Conservation (phyloP, 768 basidiomycete species). For the Lactarius deliciosus region DNA sequence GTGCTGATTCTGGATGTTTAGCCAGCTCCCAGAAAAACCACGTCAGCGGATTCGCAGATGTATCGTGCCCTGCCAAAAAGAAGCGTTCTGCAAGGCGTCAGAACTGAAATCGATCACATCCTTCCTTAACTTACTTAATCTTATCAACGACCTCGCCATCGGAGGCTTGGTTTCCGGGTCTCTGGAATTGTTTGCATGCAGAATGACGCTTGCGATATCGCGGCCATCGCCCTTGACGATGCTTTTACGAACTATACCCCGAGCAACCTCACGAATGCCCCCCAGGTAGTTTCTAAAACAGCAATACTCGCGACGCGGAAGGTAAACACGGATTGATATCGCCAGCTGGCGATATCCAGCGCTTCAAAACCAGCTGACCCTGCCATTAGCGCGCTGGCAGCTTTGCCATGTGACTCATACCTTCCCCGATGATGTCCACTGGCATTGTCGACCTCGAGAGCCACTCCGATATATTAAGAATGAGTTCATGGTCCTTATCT, state of each 20-base stretch:
- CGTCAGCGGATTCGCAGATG: slow-evolving; percentile 35
- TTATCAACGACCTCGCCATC: slow-evolving; percentile 28
- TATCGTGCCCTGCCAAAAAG: slow-evolving; percentile 35
- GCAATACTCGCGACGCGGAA: slow-evolving; percentile 35
- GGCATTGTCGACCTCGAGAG: no score
- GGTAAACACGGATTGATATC: slow-evolving; percentile 35
- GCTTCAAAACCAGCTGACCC: no score
- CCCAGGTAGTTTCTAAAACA: slow-evolving; percentile 34
- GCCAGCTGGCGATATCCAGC: slow-evolving; percentile 23
- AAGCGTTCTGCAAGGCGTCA: slow-evolving; percentile 5
- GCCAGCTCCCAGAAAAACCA: slow-evolving; percentile 38
- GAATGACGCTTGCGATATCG: slow-evolving; percentile 40
- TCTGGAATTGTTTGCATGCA: slow-evolving; percentile 36
- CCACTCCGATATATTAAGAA: no score
- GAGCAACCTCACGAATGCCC: slow-evolving; percentile 32
- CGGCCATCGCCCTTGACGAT: slow-evolving; percentile 32
- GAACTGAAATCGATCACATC: not conserved
- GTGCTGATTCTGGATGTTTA: slow-evolving; percentile 33
- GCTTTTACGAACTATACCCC: slow-evolving; percentile 32
- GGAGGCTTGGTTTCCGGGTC: slow-evolving; percentile 13
- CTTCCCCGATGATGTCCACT: no score
- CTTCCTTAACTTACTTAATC: slow-evolving; percentile 33
- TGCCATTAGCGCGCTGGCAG: no score
- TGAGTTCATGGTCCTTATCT: no score
- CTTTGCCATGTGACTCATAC: no score